These are phyloP conservation scores for Vicia villosa DNA, from an alignment of 306 rosid genomes.

Conservation along the genomic window DNA sequence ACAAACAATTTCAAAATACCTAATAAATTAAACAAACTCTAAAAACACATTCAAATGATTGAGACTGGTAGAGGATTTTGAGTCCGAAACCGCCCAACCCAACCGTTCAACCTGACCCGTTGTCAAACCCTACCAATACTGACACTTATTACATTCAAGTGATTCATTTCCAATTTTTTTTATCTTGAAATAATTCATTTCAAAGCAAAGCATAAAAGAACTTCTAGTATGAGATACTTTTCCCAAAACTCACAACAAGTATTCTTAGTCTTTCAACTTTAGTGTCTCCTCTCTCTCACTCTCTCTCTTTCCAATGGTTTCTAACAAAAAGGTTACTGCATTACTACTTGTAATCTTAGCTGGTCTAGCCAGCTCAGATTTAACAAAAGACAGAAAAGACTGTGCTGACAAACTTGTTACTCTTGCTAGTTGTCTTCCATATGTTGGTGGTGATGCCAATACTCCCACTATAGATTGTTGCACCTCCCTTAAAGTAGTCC, in stretches of 20 bases:
- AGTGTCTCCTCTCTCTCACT: neutral
- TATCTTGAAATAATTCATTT: neutral
- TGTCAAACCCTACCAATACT: no score
- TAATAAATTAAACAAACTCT: no score
- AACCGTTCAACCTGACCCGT: no score
- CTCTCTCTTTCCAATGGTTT: conserved; percentile 35
- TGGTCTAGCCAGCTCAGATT: conserved; percentile 44
- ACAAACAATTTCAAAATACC: neutral
- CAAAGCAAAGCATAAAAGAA: conserved; percentile 18
- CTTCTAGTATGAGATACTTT: neutral
- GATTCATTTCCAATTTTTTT: no score
- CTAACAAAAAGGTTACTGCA: neutral
- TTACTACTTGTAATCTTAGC: conserved; percentile 23
- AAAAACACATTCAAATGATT: no score
- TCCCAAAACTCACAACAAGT: neutral
- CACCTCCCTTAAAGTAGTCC: conserved; percentile 61
- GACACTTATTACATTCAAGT: no score
- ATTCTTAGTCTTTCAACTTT: neutral
- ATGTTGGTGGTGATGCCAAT: conserved; percentile 65
- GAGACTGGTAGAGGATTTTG: no score
- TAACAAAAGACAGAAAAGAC: conserved; percentile 60
- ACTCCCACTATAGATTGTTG: conserved; percentile 81
- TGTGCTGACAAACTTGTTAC: conserved; percentile 67
- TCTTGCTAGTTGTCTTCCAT: conserved; percentile 68
- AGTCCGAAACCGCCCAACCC: no score